These are phyloP conservation scores for Plasmopara viticola DNA, from an alignment of 352 stramenopile species.

Conservation along the genomic window DNA sequence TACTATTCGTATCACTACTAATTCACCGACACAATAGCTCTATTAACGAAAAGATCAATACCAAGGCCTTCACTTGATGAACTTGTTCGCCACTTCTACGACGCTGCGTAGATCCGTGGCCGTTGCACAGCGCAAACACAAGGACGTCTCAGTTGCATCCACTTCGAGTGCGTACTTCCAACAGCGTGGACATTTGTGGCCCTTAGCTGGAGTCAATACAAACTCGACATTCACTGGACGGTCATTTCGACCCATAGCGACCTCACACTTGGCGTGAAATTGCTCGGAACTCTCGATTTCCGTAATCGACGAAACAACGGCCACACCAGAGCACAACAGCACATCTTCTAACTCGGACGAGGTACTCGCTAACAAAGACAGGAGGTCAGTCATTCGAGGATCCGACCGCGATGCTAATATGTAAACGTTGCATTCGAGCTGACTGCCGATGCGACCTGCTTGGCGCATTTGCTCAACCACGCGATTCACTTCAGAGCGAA, in stretches of 20 bases:
- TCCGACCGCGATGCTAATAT: conserved; percentile 37
- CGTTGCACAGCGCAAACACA: conserved; percentile 48
- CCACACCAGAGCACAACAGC: conserved; percentile 61
- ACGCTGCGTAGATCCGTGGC: conserved; percentile 46
- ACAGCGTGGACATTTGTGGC: conserved; percentile 85
- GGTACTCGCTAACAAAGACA: conserved; percentile 16
- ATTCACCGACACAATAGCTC: too few relatives aligned
- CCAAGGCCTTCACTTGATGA: conserved; percentile 25
- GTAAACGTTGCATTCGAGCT: conserved; percentile 71
- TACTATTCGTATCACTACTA: too few relatives aligned
- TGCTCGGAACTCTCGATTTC: conserved; percentile 31
- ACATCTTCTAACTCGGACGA: conserved; percentile 58
- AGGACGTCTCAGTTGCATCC: conserved; percentile 39
- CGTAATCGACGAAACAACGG: conserved; percentile 28
- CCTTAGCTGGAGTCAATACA: conserved; percentile 49
- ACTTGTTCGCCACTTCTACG: conserved; percentile 33
- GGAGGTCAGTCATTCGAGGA: conserved; percentile 52
- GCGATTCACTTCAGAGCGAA: conserved; percentile 82
- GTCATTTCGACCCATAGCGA: conserved; percentile 30
- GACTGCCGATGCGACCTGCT: conserved; percentile 46
- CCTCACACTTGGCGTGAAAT: conserved; percentile 28
- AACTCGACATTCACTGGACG: conserved; percentile 46
- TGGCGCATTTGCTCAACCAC: conserved; percentile 69
- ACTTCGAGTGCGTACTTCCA: conserved; percentile 78
- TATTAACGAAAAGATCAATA: too few relatives aligned